Evolutionary conservation across 257 asterid genomes (phyloP).

Genomic region (Solanum lignicaule): DNA sequence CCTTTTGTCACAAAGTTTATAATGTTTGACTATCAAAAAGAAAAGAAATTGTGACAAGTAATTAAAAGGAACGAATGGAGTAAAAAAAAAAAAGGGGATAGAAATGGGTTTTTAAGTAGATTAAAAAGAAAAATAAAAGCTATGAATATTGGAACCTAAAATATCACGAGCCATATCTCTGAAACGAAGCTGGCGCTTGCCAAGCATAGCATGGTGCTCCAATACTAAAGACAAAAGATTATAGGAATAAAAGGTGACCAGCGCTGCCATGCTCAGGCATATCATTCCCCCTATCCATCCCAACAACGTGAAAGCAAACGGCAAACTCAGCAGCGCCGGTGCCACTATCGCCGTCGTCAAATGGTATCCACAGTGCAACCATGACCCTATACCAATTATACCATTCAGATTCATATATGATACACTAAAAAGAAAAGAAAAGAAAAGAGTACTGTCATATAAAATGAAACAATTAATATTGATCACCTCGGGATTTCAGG

Average conservation of each 20-base stretch:
- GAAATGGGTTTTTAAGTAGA: too few species aligned
- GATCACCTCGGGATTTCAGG: conserved; percentile 50
- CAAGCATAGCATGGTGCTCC: conserved; percentile 56
- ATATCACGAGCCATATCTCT: conserved; percentile 70
- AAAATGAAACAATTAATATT: too few species aligned
- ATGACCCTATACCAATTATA: conserved; percentile 27
- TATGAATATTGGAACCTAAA: conserved; percentile 21
- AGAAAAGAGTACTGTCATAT: too few species aligned
- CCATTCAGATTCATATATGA: background rate
- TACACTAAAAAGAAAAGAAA: background rate
- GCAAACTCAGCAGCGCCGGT: conserved; percentile 56
- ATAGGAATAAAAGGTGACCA: conserved; percentile 55
- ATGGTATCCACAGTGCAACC: conserved; percentile 72
- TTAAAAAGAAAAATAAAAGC: too few species aligned
- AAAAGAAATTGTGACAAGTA: too few species aligned
- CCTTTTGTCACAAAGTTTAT: too few species aligned
- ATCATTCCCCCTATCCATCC: conserved; percentile 56
- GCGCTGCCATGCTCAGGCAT: conserved; percentile 33
- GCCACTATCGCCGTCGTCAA: conserved; percentile 60
- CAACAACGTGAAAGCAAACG: conserved; percentile 39
- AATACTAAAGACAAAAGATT: conserved; percentile 41
- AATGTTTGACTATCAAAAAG: too few species aligned
- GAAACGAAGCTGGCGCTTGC: conserved; percentile 58
- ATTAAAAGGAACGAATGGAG: too few species aligned
- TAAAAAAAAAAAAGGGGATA: too few species aligned